phyloP scores from a whole-genome alignment of 2,329 filamentous ascomycete species.

The Cordyceps tenuipes region DNA sequence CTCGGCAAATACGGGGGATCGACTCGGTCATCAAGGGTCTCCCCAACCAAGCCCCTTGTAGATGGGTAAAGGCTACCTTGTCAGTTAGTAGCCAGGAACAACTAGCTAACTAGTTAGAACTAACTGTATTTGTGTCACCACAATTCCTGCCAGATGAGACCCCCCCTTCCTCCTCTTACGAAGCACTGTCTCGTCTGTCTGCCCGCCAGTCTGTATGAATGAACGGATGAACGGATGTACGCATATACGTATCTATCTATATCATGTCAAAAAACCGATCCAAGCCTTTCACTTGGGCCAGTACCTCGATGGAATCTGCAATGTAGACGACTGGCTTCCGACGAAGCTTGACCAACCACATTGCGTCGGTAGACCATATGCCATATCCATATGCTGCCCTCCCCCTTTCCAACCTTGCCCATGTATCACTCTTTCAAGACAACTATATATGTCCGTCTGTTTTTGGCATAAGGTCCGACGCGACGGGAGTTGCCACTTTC shows the following conservation, averaged over 20 bases:
- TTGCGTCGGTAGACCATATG: background rate
- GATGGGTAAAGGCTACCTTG: too few species aligned
- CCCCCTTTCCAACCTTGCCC: too few species aligned
- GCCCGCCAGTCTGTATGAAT: background rate
- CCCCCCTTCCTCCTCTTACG: background rate
- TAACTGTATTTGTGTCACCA: background rate
- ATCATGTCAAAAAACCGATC: background rate
- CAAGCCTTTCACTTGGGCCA: background rate
- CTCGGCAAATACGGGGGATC: conserved; percentile 5
- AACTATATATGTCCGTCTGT: too few species aligned
- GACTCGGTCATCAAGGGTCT: background rate
- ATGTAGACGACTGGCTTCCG: background rate
- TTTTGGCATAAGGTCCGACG: too few species aligned
- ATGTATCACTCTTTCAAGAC: background rate
- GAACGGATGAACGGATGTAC: too few species aligned
- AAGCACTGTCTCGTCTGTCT: background rate
- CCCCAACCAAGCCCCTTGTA: background rate
- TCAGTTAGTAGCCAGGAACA: too few species aligned
- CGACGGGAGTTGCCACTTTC: too few species aligned
- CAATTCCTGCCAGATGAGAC: conserved; percentile 5
- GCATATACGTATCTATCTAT: too few species aligned
- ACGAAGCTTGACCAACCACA: background rate
- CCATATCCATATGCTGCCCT: too few species aligned
- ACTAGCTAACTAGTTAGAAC: too few species aligned
- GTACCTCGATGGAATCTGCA: too few species aligned